These are phyloP conservation scores for Fusarium decemcellulare DNA, from an alignment of 2,329 filamentous ascomycete genomes.

Conservation along the genomic window DNA sequence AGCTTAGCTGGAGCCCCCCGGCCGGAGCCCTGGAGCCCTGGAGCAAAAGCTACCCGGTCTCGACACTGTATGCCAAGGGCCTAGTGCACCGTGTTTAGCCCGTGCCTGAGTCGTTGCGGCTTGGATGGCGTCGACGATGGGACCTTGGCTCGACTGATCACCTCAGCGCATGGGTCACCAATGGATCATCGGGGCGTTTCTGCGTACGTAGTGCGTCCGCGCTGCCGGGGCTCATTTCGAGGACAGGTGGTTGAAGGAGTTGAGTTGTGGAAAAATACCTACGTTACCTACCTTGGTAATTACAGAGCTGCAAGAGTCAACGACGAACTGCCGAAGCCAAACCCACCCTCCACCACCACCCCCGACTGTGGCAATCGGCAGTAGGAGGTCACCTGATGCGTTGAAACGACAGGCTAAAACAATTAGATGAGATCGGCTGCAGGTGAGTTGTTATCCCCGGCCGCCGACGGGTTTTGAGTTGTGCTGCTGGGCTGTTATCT, in stretches of 20 bases:
- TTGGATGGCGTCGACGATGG: constrained; percentile 7
- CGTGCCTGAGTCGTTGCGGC: constrained; percentile 9
- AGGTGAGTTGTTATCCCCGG: not conserved
- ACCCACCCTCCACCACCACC: too few relatives aligned
- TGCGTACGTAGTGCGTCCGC: too few relatives aligned
- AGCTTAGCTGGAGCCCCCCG: not conserved
- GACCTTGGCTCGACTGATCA: constrained; percentile 10
- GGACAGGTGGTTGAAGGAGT: not conserved
- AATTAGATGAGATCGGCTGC: constrained; percentile 4
- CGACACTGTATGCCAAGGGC: constrained; percentile 11
- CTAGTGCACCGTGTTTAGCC: constrained; percentile 11
- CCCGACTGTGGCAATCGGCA: not conserved
- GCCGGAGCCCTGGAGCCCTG: not conserved
- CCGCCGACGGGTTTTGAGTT: too few relatives aligned
- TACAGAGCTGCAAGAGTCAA: too few relatives aligned
- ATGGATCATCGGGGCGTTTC: not conserved
- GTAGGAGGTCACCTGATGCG: not conserved
- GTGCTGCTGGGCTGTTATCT: too few relatives aligned
- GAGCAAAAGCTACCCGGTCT: not conserved
- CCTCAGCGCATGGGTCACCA: constrained; percentile 5
- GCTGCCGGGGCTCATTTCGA: too few relatives aligned
- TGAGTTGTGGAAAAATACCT: not conserved
- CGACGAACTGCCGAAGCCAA: not conserved
- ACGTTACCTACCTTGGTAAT: too few relatives aligned
- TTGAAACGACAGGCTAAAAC: constrained; percentile 17